These are phyloP conservation scores for Theobroma cacao DNA, from an alignment of 345 rosid species.

Conservation along the genomic window DNA sequence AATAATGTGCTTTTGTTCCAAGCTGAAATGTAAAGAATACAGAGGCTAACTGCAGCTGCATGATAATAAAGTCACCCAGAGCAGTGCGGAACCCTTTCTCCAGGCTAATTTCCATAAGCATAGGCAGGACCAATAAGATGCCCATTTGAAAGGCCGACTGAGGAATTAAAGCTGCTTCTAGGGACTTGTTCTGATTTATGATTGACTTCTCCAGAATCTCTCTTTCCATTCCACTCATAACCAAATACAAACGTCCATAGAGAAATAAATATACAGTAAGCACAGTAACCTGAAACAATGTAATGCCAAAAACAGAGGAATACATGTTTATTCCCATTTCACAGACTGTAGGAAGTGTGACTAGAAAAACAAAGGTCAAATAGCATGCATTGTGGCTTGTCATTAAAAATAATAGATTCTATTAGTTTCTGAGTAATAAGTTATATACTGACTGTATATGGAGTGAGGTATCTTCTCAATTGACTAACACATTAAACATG, in stretches of 20 bases:
- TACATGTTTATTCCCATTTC: neutral
- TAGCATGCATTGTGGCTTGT: conserved; percentile 1
- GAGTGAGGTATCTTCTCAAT: neutral
- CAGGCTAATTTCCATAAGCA: conserved; percentile 49
- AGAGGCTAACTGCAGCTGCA: conserved; percentile 45
- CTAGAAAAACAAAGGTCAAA: conserved; percentile 14
- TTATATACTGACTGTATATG: neutral
- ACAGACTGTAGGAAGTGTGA: neutral
- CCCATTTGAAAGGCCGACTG: conserved; percentile 42
- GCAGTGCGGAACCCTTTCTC: conserved; percentile 47
- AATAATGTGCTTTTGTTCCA: conserved; percentile 41
- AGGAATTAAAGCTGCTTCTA: conserved; percentile 41
- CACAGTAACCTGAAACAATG: conserved; percentile 70
- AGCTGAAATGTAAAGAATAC: conserved; percentile 48
- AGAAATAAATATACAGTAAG: conserved; percentile 82
- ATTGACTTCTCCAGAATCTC: neutral
- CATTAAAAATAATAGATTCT: neutral
- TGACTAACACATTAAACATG: neutral
- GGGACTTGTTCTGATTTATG: conserved; percentile 26
- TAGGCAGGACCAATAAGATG: conserved; percentile 35
- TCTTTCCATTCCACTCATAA: conserved; percentile 18
- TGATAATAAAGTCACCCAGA: conserved; percentile 37
- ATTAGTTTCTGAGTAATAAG: neutral
- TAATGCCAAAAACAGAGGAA: conserved; percentile 14
- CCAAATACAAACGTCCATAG: conserved; percentile 76